Evolutionary conservation across 768 basidiomycete genomes (phyloP).

Genomic region (Clavulina sp.): DNA sequence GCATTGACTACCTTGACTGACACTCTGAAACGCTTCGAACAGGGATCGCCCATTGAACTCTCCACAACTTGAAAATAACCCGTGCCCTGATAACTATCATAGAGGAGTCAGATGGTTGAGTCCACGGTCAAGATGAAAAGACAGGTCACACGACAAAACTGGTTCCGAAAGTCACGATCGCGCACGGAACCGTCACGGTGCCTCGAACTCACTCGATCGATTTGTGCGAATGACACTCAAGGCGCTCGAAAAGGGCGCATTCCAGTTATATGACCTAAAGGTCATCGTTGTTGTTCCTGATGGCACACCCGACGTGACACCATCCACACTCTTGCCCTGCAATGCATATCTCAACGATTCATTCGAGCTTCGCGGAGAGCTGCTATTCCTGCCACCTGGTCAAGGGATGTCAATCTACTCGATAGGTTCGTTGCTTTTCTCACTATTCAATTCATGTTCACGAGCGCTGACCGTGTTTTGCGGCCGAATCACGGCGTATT

Average conservation of each 20-base stretch:
- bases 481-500: no score
- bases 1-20: neutral
- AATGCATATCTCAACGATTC: constrained; percentile 47
- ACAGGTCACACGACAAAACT: neutral
- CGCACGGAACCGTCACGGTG: neutral
- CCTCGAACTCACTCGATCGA: neutral
- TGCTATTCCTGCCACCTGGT: constrained; percentile 38
- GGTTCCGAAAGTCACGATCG: neutral
- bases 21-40: no score
- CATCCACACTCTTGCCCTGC: constrained; percentile 33
- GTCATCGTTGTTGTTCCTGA: constrained; percentile 46
- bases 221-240: neutral
- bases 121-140: no score
- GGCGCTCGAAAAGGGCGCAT: constrained; percentile 23
- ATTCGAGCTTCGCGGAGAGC: constrained; percentile 46
- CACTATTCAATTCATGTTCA: neutral
- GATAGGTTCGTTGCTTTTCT: constrained; percentile 23
- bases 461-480: neutral
- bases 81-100: no score
- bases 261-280: constrained; percentile 45
- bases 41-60: no score
- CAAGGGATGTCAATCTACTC: constrained; percentile 59
- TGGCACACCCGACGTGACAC: constrained; percentile 12
- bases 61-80: no score
- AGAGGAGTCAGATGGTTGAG: no score